Percentiles rank a stretch among this genome's conserved stretches.
Conservation (phyloP, 306 rosid genomes). For the Arachis stenosperma region DNA sequence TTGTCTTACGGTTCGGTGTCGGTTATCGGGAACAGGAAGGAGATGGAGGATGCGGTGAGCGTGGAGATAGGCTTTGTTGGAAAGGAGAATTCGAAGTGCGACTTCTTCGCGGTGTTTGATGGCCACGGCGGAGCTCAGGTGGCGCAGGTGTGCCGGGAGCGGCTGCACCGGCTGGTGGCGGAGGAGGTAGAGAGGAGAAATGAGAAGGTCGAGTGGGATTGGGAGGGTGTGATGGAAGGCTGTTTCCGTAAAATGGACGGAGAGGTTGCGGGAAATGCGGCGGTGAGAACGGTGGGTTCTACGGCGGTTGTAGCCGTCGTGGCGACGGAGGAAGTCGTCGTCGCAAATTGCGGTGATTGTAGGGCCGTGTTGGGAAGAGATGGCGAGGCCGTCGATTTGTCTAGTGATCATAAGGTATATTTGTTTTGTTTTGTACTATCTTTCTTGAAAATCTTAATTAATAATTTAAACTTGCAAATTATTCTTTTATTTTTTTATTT, state of each 20-base stretch:
- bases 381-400: slow-evolving; percentile 63
- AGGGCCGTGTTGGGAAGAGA: slow-evolving; percentile 82
- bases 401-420: slow-evolving; percentile 79
- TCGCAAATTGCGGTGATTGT: slow-evolving; percentile 87
- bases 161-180: slow-evolving; percentile 65
- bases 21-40: slow-evolving; percentile 74
- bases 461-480: not conserved
- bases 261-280: slow-evolving; percentile 56
- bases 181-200: slow-evolving; percentile 46
- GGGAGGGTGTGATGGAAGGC: slow-evolving; percentile 78
- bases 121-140: slow-evolving; percentile 87
- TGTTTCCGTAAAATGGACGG: slow-evolving; percentile 77
- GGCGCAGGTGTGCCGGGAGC: slow-evolving; percentile 64
- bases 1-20: slow-evolving; percentile 62
- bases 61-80: slow-evolving; percentile 56
- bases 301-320: slow-evolving; percentile 72
- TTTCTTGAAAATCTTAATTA: not conserved
- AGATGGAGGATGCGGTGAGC: slow-evolving; percentile 89
- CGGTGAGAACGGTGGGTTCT: slow-evolving; percentile 63
- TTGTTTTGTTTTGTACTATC: not conserved
- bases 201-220: slow-evolving; percentile 47
- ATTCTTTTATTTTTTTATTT: too few relatives aligned
- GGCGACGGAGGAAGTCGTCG: slow-evolving; percentile 51
- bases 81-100: slow-evolving; percentile 45
- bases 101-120: slow-evolving; percentile 79